Evolutionary conservation across 2,329 filamentous ascomycete genomes (phyloP).

Genomic region (Sclerotinia minor): DNA sequence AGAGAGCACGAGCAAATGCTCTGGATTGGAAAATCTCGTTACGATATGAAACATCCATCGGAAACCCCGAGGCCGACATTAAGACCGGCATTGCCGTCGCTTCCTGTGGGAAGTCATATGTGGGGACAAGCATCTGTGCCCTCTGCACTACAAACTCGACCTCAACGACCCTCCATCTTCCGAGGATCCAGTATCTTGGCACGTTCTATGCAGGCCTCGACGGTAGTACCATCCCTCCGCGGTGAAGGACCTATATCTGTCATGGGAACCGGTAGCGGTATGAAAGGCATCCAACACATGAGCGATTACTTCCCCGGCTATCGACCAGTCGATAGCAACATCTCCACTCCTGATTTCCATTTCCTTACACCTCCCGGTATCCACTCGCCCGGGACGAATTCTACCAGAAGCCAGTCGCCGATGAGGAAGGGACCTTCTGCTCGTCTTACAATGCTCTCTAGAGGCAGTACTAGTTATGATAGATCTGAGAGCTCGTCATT

Average conservation of each 20-base stretch:
- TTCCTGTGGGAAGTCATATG: slow-evolving; percentile 20
- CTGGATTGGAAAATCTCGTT: slow-evolving; percentile 46
- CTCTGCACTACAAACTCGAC: slow-evolving; percentile 17
- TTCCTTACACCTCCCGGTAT: slow-evolving; percentile 20
- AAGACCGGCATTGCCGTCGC: slow-evolving; percentile 16
- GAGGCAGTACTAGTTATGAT: slow-evolving; percentile 19
- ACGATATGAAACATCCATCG: slow-evolving; percentile 16
- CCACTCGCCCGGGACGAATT: neutral
- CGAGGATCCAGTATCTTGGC: slow-evolving; percentile 18
- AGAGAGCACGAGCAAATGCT: slow-evolving; percentile 63
- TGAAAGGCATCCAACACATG: neutral
- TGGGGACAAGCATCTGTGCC: slow-evolving; percentile 25
- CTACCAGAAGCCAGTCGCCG: slow-evolving; percentile 4
- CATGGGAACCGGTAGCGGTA: slow-evolving; percentile 8
- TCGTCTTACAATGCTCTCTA: slow-evolving; percentile 10
- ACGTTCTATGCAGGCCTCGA: slow-evolving; percentile 20
- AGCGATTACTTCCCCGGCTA: slow-evolving; percentile 20
- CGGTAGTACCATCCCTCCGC: slow-evolving; percentile 15
- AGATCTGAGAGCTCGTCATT: slow-evolving; percentile 22
- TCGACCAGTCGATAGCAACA: slow-evolving; percentile 12
- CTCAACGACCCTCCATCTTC: slow-evolving; percentile 18
- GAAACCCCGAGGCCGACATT: neutral
- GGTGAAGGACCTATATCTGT: neutral
- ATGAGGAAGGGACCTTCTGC: slow-evolving; percentile 1
- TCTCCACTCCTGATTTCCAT: slow-evolving; percentile 22